These are phyloP conservation scores for Metschnikowia kofuensis DNA, from an alignment of 805 yeast species.

Conservation along the genomic window DNA sequence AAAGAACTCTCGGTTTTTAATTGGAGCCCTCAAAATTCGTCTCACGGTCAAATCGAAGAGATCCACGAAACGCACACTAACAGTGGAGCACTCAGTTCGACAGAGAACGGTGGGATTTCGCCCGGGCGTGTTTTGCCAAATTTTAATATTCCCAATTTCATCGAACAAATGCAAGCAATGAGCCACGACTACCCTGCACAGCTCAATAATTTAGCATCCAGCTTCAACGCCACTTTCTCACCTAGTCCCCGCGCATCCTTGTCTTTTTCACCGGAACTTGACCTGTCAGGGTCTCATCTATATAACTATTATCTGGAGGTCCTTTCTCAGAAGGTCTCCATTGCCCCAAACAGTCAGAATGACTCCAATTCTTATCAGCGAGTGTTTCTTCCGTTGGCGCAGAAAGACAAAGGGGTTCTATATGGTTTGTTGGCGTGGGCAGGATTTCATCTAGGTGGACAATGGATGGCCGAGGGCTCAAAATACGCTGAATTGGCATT, in stretches of 20 bases:
- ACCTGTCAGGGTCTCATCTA: conserved; percentile 24
- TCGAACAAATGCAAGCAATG: conserved; percentile 14
- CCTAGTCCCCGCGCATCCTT: conserved; percentile 28
- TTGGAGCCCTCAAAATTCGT: conserved; percentile 1
- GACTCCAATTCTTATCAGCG: conserved; percentile 50
- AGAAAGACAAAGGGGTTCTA: conserved; percentile 47
- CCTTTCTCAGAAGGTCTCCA: conserved; percentile 41
- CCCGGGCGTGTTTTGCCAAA: background rate
- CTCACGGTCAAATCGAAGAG: conserved; percentile 1
- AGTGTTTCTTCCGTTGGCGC: conserved; percentile 55
- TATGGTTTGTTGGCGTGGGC: conserved; percentile 56
- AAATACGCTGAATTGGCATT: conserved; percentile 49
- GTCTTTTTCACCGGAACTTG: conserved; percentile 17
- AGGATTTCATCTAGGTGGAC: conserved; percentile 47
- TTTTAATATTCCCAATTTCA: conserved; percentile 14
- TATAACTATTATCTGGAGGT: conserved; percentile 50
- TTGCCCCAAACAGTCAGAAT: conserved; percentile 43
- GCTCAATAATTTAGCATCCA: conserved; percentile 13
- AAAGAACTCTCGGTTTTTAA: conserved; percentile 21
- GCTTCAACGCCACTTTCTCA: conserved; percentile 20
- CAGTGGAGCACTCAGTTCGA: background rate
- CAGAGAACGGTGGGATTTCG: background rate
- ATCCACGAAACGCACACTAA: background rate
- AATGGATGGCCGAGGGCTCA: conserved; percentile 47
- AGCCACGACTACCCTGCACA: conserved; percentile 8